Evolutionary conservation across 1,284 basidiomycete genomes (phyloP).

Genomic region (Trametes hirsuta): DNA sequence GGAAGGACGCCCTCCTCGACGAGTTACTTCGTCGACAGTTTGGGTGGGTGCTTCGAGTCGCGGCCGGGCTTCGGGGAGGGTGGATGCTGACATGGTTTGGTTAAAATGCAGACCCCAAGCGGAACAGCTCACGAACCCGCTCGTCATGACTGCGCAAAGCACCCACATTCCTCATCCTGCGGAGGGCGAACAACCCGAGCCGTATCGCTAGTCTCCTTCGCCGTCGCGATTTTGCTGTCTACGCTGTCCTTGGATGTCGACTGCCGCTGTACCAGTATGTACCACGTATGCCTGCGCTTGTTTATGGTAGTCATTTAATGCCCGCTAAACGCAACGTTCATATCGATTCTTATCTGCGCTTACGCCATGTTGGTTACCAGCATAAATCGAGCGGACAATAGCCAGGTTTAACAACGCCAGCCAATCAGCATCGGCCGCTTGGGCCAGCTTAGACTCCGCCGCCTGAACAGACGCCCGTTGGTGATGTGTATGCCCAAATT

Average conservation of each 20-base stretch:
- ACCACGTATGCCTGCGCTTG: background rate
- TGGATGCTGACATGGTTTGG: background rate
- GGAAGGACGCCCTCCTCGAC: slow-evolving; percentile 34
- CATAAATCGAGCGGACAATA: background rate
- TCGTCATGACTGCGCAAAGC: slow-evolving; percentile 30
- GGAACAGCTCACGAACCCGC: slow-evolving; percentile 27
- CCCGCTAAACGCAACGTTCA: background rate
- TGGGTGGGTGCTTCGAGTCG: slow-evolving; percentile 26
- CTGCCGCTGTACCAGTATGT: slow-evolving; percentile 9
- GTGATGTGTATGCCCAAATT: background rate
- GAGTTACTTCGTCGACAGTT: slow-evolving; percentile 33
- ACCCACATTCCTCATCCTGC: slow-evolving; percentile 21
- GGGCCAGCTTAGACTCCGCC: background rate
- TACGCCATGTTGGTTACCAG: background rate
- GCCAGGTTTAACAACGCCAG: background rate
- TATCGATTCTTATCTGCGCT: too few species aligned
- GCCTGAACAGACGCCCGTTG: background rate
- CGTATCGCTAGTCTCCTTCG: slow-evolving; percentile 1
- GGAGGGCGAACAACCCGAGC: slow-evolving; percentile 18
- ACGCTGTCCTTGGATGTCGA: background rate
- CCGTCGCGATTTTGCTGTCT: background rate
- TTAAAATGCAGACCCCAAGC: slow-evolving; percentile 21
- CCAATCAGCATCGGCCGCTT: background rate
- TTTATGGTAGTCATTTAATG: slow-evolving; percentile 6
- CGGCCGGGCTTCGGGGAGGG: background rate